phyloP scores from a whole-genome alignment of 2,329 filamentous ascomycete species.

The Teratosphaeria zuluensis region DNA sequence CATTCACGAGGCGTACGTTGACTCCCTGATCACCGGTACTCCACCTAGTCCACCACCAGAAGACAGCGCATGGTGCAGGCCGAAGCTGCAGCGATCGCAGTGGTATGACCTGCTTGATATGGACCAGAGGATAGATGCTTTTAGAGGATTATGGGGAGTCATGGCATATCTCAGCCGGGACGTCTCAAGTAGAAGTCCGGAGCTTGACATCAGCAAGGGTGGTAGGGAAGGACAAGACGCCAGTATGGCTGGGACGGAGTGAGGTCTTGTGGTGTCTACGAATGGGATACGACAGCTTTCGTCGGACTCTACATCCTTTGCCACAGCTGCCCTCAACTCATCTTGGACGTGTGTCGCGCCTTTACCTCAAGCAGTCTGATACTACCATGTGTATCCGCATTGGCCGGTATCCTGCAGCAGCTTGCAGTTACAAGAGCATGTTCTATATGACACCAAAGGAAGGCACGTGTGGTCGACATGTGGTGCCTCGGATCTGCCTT shows the following conservation, averaged over 20 bases:
- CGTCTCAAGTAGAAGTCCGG: background rate
- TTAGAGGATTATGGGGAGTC: conserved; percentile 49
- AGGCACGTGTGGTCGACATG: background rate
- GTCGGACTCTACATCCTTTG: background rate
- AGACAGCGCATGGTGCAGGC: conserved; percentile 39
- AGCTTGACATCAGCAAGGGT: background rate
- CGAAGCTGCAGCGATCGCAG: conserved; percentile 44
- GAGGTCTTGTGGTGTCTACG: background rate
- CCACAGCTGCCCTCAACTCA: background rate
- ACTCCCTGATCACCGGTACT: conserved; percentile 41
- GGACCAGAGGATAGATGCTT: conserved; percentile 45
- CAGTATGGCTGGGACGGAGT: background rate
- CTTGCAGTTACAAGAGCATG: no score
- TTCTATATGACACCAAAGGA: background rate
- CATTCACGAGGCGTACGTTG: conserved; percentile 47
- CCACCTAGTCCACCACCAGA: conserved; percentile 15
- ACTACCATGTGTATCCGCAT: background rate
- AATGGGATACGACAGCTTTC: background rate
- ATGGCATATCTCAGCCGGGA: conserved; percentile 42
- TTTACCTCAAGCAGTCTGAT: background rate
- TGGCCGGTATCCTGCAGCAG: background rate
- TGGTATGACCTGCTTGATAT: conserved; percentile 52
- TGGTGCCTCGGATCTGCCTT: background rate
- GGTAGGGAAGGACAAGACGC: background rate
- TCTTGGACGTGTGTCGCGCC: background rate